phyloP scores from a whole-genome alignment of 106 monocot genomes.

The Dendrobium chrysotoxum region DNA sequence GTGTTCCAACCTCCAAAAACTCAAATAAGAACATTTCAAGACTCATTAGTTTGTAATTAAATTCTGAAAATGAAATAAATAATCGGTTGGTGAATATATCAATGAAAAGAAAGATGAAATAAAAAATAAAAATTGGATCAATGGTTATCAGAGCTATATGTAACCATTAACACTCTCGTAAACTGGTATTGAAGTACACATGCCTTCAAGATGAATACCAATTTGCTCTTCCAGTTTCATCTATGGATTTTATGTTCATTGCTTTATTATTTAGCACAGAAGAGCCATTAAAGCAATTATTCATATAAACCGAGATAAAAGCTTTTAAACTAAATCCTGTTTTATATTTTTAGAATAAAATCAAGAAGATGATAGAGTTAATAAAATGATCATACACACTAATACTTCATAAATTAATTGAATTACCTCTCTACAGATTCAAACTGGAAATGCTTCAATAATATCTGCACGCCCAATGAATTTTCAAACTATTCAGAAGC shows the following conservation, averaged over 20 bases:
- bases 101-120: neutral
- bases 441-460: conserved; percentile 3
- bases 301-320: neutral
- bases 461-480: conserved; percentile 4
- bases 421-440: conserved; percentile 6
- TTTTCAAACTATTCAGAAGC: conserved; percentile 4
- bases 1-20: neutral
- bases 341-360: neutral
- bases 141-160: too few relatives aligned
- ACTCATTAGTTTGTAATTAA: neutral
- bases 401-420: neutral
- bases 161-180: too few relatives aligned
- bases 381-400: neutral
- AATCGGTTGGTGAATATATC: neutral
- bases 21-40: neutral
- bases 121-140: neutral
- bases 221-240: neutral
- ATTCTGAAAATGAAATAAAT: neutral
- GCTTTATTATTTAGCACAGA: neutral
- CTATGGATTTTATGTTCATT: neutral
- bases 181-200: neutral
- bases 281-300: neutral
- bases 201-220: neutral
- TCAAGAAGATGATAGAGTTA: neutral
- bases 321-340: neutral